Percentiles rank a stretch among this genome's conserved stretches.
Evolutionary conservation across 2,329 filamentous ascomycete genomes (phyloP).

Genomic region (Ophiocordyceps australis): DNA sequence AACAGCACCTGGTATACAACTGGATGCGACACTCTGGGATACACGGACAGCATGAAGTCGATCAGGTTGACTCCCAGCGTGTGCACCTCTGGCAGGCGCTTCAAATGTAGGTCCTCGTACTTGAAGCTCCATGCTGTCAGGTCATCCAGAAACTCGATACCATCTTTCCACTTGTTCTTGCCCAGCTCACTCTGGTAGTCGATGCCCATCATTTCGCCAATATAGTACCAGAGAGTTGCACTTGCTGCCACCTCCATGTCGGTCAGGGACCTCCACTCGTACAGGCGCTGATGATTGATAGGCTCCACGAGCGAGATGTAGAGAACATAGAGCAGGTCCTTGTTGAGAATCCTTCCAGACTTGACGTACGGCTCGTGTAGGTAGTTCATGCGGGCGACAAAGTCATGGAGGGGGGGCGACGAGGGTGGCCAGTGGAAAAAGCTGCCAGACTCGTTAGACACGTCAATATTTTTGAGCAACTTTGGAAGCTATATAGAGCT

Average conservation of each 20-base stretch:
- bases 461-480: no score
- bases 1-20: slow-evolving; percentile 31
- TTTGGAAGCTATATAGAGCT: no score
- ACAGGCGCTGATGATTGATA: slow-evolving; percentile 39
- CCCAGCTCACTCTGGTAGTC: slow-evolving; percentile 21
- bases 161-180: slow-evolving; percentile 23
- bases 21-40: slow-evolving; percentile 25
- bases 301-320: slow-evolving; percentile 49
- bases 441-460: no score
- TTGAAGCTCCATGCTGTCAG: slow-evolving; percentile 25
- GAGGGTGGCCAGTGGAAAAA: slow-evolving; percentile 12
- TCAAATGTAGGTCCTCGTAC: slow-evolving; percentile 44
- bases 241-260: slow-evolving; percentile 51
- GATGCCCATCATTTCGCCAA: slow-evolving; percentile 55
- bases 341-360: slow-evolving; percentile 15
- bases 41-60: slow-evolving; percentile 36
- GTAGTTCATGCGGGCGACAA: slow-evolving; percentile 20
- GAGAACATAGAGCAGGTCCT: slow-evolving; percentile 20
- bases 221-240: slow-evolving; percentile 50
- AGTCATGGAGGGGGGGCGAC: slow-evolving; percentile 12
- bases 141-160: slow-evolving; percentile 31
- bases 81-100: slow-evolving; percentile 28
- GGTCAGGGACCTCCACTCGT: slow-evolving; percentile 52
- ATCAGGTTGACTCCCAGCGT: slow-evolving; percentile 39
- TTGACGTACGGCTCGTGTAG: slow-evolving; percentile 18